These are phyloP conservation scores for Circinella minor DNA, from an alignment of 371 early-diverging fungal species.

Conservation along the genomic window DNA sequence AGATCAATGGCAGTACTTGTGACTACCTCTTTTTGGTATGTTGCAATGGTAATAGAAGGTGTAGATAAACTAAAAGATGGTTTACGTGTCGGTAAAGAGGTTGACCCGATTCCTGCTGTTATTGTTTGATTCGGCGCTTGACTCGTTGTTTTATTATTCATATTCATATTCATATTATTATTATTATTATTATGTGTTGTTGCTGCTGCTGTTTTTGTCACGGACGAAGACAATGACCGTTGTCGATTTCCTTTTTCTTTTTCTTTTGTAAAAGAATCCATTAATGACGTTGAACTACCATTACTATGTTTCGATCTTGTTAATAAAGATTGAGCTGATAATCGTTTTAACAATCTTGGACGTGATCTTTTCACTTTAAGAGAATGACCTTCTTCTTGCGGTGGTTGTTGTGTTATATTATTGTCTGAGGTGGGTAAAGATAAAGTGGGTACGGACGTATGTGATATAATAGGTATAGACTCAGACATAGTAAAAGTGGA, in stretches of 20 bases:
- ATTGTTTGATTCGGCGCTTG: neutral
- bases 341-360: slow-evolving; percentile 5
- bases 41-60: neutral
- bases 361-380: neutral
- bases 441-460: too few relatives aligned
- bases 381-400: neutral
- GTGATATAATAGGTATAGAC: too few relatives aligned
- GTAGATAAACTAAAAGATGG: slow-evolving; percentile 6
- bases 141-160: neutral
- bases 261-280: neutral
- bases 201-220: neutral
- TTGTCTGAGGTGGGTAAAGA: too few relatives aligned
- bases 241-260: too few relatives aligned
- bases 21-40: slow-evolving; percentile 6
- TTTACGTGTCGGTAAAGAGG: neutral
- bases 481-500: too few relatives aligned
- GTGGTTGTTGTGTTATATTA: too few relatives aligned
- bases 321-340: slow-evolving; percentile 2
- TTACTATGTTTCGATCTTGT: neutral
- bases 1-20: neutral
- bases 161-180: too few relatives aligned
- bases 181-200: neutral
- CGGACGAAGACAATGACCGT: neutral
- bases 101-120: neutral
- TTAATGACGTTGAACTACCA: neutral